These are phyloP conservation scores for Tulasnella sp. DNA, from an alignment of 768 basidiomycete genomes.

Conservation along the genomic window DNA sequence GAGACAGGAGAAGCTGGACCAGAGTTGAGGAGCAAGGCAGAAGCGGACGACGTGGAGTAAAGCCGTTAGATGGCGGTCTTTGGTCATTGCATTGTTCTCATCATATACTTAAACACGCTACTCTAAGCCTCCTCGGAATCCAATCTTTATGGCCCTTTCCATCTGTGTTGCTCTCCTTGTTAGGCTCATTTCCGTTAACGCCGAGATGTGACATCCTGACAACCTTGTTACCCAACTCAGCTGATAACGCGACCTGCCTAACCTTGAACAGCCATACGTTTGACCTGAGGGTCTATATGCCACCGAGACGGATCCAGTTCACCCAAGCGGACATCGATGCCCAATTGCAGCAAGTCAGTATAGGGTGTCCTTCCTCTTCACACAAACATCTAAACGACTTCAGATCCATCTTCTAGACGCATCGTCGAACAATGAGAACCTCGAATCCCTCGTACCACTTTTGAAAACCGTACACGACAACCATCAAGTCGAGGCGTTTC, in stretches of 20 bases:
- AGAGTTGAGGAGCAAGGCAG: constrained; percentile 8
- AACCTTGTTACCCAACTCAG: too few species aligned
- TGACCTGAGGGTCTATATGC: neutral
- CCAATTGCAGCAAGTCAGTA: constrained; percentile 48
- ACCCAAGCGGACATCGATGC: constrained; percentile 79
- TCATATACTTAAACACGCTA: neutral
- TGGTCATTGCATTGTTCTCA: neutral
- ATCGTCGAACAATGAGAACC: constrained; percentile 82
- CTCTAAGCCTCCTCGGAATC: too few species aligned
- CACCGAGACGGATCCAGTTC: constrained; percentile 32
- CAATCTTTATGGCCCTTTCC: neutral
- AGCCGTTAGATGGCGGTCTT: neutral
- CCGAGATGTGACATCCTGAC: neutral
- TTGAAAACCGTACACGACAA: constrained; percentile 88
- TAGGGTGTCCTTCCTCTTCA: constrained; percentile 7
- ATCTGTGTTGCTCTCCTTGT: neutral
- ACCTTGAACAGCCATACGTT: too few species aligned
- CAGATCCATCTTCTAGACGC: constrained; percentile 84
- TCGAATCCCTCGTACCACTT: constrained; percentile 89
- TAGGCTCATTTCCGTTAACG: neutral
- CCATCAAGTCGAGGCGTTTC: constrained; percentile 79
- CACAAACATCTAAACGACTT: constrained; percentile 13
- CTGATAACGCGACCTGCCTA: too few species aligned
- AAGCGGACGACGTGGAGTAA: constrained; percentile 2
- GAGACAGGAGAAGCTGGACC: constrained; percentile 7